Evolutionary conservation across 2,329 filamentous ascomycete genomes (phyloP), one percentile per base, ranked within the genome.

Genomic region (Eurotiales sp.): DNA sequence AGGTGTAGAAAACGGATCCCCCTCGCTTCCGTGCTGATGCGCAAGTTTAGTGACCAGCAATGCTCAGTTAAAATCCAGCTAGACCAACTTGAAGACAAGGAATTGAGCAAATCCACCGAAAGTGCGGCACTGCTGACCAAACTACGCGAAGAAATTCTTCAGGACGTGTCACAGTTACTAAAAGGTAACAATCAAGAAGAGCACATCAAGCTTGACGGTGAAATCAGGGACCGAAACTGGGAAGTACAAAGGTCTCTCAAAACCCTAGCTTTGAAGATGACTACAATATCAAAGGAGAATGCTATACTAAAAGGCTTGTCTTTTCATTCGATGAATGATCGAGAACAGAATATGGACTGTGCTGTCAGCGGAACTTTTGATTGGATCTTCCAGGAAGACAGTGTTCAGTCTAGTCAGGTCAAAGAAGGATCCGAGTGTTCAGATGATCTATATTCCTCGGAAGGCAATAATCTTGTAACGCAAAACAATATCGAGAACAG

Each of bases 361-460:
- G 52, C 61, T 3, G 54, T 55, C 19, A 50, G 19, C 12, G 52
- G 53, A 3, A 64, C 59, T 3, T 61, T 61, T 37, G 14, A 39
- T 8, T 64, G 61, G 60, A 56, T 63, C 17, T n/a, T n/a, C n/a
- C n/a, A n/a, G n/a, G n/a, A n/a, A n/a, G n/a, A n/a, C n/a, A n/a
- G n/a, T n/a, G n/a, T n/a, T n/a, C n/a, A n/a, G n/a, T n/a, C n/a
- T n/a, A n/a, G n/a, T n/a, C n/a, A n/a, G n/a, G n/a, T n/a, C n/a
- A n/a, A n/a, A n/a, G n/a, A n/a, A n/a, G n/a, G n/a, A n/a, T n/a
- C n/a, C n/a, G n/a, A n/a, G n/a, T n/a, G n/a, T n/a, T n/a, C n/a
- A n/a, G n/a, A n/a, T n/a, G n/a, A n/a, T n/a, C n/a, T n/a, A n/a
- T n/a, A n/a, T n/a, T n/a, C n/a, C n/a, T n/a, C n/a, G n/a, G n/a